Evolutionary conservation across 2,329 filamentous ascomycete species (phyloP).

Genomic region (Geosmithia putterillii): DNA sequence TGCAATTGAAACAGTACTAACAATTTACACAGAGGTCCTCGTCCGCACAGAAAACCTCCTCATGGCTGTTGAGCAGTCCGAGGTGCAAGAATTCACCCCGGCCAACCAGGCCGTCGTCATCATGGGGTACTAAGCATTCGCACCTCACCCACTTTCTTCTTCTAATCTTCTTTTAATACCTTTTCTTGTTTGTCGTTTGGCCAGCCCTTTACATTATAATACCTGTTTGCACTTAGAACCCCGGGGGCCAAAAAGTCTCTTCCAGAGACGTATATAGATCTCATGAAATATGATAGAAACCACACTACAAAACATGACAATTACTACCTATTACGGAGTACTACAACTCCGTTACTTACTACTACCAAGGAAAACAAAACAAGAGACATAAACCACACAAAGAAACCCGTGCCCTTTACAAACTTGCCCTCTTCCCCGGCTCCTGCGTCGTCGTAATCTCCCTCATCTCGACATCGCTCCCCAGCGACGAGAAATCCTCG

Average conservation of each 20-base stretch:
- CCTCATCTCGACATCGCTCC: constrained; percentile 20
- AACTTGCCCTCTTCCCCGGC: constrained; percentile 12
- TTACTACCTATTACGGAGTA: no score
- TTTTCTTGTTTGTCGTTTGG: background rate
- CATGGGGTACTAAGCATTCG: constrained; percentile 29
- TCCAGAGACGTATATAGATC: no score
- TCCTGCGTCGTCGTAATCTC: constrained; percentile 12
- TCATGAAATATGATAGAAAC: no score
- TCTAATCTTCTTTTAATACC: background rate
- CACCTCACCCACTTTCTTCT: no score
- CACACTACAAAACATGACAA: no score
- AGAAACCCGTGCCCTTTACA: no score
- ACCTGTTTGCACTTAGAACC: no score
- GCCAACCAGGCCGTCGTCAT: constrained; percentile 58
- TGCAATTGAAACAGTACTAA: background rate
- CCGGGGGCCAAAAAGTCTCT: no score
- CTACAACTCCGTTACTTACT: no score
- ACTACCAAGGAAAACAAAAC: no score
- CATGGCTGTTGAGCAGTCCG: constrained; percentile 51
- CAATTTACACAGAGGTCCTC: constrained; percentile 45
- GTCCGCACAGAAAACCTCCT: constrained; percentile 52
- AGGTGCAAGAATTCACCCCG: constrained; percentile 43
- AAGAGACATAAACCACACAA: no score
- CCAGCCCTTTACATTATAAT: no score
- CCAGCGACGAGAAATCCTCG: constrained; percentile 11